Evolutionary conservation across 1,284 basidiomycete genomes (phyloP), one percentile per base, ranked within the genome.

Genomic region (Peniophora sp.): DNA sequence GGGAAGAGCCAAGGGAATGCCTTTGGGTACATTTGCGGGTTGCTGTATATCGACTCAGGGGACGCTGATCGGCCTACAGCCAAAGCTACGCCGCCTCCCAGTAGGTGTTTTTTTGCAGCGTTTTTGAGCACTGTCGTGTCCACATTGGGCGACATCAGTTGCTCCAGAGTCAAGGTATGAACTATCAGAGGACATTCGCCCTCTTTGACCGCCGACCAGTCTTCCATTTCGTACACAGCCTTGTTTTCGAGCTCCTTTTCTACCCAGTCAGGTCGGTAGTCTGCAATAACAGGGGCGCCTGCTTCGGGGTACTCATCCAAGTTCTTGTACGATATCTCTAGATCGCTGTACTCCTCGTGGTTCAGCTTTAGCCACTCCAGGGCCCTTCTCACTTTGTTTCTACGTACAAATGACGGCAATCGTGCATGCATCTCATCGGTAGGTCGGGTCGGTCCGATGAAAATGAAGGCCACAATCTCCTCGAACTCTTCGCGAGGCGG

Each of bases 1-100:
- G 67, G 69, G 54, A 68, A 70, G 1, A 70, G 52, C 67, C 68
- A 69, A 9, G 68, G 66, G 53, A 66, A 67, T 59, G 65, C 62
- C 34, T 61, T 52, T 1, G 66, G 61, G 57, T 65, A 69, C n/a
- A 68, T 44, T 3, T 53, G 43, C 1, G 62, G 59, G 52, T 69
- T 67, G 24, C 68, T 54, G 47, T 58, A 69, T 1, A 65, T 58
- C 2, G 56, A 60, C 39, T 59, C 48, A n/a, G 62, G 20, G n/a
- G 5, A 5, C 59, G 1, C 55, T 44, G 3, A 25, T 16, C 22
- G 38, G 62, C 3, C 61, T 59, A 65, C 53, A 17, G 47, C 53
- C 8, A 65, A 56, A 11, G 50, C 49, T 32, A 6, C 12, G 5
- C 27, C 27, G 12, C 27, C 27, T 32, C 12, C 6, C 5, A 32